A percentile compares a stretch with the other conserved stretches of the same genome.
phyloP scores from a whole-genome alignment of 352 stramenopile species.

The Phytopythium kandeliae region DNA sequence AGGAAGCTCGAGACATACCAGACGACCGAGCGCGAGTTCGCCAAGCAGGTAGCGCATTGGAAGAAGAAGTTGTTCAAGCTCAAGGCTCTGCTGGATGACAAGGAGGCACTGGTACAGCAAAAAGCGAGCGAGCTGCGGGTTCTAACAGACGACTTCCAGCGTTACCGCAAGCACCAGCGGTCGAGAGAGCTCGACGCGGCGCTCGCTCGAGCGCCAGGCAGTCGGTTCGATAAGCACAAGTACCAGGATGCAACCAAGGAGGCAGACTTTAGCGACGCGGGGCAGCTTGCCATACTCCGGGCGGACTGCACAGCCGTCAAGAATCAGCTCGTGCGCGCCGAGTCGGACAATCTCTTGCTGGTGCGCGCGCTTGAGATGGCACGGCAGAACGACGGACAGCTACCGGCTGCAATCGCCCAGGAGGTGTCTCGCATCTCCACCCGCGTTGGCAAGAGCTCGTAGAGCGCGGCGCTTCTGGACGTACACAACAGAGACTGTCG shows the following conservation, averaged over 20 bases:
- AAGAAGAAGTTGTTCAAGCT: slow-evolving; percentile 57
- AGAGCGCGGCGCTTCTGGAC: too few relatives aligned
- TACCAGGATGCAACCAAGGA: too few relatives aligned
- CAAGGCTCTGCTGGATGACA: slow-evolving; percentile 36
- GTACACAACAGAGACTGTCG: too few relatives aligned
- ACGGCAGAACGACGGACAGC: slow-evolving; percentile 40
- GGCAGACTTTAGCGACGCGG: slow-evolving; percentile 11
- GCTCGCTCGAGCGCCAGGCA: too few relatives aligned
- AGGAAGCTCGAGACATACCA: slow-evolving; percentile 18
- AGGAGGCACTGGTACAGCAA: slow-evolving; percentile 23
- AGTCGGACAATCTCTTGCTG: slow-evolving; percentile 57
- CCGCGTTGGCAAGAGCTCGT: slow-evolving; percentile 17
- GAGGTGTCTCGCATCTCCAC: slow-evolving; percentile 55
- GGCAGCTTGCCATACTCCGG: slow-evolving; percentile 28
- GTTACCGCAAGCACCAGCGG: slow-evolving; percentile 25
- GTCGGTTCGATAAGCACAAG: too few relatives aligned
- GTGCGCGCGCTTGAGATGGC: slow-evolving; percentile 58
- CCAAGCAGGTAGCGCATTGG: slow-evolving; percentile 29
- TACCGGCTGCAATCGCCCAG: slow-evolving; percentile 41
- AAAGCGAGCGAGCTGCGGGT: slow-evolving; percentile 27
- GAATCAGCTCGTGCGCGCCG: slow-evolving; percentile 54
- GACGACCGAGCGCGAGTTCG: slow-evolving; percentile 22
- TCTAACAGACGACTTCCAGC: slow-evolving; percentile 19
- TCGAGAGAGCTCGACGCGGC: slow-evolving; percentile 27
- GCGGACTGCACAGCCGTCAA: slow-evolving; percentile 44